Percentiles rank a stretch among this genome's conserved stretches.
Conservation (phyloP, 129 eudicot genomes). For the Tagetes erecta region DNA sequence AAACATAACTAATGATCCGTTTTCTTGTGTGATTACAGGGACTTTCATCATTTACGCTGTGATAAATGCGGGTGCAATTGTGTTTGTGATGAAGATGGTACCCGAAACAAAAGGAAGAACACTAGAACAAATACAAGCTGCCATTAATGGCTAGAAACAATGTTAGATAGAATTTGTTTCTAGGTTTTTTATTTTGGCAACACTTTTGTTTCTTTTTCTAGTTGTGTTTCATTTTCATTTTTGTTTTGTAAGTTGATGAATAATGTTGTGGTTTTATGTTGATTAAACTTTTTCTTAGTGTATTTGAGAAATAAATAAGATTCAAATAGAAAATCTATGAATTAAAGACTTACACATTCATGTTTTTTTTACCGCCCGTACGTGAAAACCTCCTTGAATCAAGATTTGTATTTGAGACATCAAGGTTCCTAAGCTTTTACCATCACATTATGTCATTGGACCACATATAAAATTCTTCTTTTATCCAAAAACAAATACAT, state of each 20-base stretch:
- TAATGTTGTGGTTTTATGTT: not conserved
- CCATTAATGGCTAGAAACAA: conserved; percentile 45
- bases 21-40: conserved; percentile 45
- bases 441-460: no score
- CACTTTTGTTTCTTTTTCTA: conserved; percentile 2
- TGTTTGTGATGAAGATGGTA: conserved; percentile 62
- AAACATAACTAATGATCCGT: not conserved
- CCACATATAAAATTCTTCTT: no score
- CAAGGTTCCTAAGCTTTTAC: no score
- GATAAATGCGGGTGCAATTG: conserved; percentile 54
- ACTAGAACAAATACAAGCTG: conserved; percentile 77
- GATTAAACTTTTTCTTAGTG: not conserved
- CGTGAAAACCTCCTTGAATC: no score
- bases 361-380: no score
- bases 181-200: not conserved
- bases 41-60: conserved; percentile 75
- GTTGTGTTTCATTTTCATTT: not conserved
- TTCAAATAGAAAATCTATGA: not conserved
- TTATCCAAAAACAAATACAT: no score
- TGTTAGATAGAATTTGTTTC: not conserved
- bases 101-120: conserved; percentile 98
- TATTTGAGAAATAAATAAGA: not conserved
- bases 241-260: not conserved
- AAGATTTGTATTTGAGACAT: no score
- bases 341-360: not conserved